phyloP scores from a whole-genome alignment of 1,284 basidiomycete species.

The Sporisorium graminicola region DNA sequence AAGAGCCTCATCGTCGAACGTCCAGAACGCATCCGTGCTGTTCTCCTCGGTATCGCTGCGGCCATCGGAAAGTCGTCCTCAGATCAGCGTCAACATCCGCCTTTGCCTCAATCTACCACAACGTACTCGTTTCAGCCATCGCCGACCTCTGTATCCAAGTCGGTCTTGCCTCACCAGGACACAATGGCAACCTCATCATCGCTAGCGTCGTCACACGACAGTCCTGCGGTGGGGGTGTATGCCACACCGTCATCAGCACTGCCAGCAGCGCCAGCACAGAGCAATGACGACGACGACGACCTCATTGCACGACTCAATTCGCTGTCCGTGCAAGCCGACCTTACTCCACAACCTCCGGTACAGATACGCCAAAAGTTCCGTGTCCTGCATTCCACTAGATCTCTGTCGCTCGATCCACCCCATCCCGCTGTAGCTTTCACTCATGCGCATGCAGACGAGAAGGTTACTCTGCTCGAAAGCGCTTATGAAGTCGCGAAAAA shows the following conservation, averaged over 20 bases:
- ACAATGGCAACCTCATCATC: neutral
- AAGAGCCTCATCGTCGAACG: slow-evolving; percentile 66
- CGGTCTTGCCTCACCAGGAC: neutral
- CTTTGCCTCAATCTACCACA: slow-evolving; percentile 8
- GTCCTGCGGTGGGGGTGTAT: neutral
- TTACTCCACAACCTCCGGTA: neutral
- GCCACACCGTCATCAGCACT: neutral
- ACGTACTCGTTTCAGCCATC: slow-evolving; percentile 15
- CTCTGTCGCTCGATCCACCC: slow-evolving; percentile 50
- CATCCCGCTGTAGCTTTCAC: slow-evolving; percentile 52
- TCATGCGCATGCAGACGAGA: slow-evolving; percentile 51
- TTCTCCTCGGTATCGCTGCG: slow-evolving; percentile 59
- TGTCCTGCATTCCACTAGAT: slow-evolving; percentile 39
- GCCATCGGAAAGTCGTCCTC: slow-evolving; percentile 39
- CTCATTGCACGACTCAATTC: slow-evolving; percentile 48
- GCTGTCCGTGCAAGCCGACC: slow-evolving; percentile 28
- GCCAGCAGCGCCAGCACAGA: neutral
- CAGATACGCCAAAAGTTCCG: slow-evolving; percentile 32
- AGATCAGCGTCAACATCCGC: slow-evolving; percentile 11
- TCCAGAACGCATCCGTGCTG: slow-evolving; percentile 66
- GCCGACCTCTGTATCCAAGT: neutral
- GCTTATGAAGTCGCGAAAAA: slow-evolving; percentile 44
- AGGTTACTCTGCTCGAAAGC: slow-evolving; percentile 29
- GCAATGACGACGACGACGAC: slow-evolving; percentile 31
- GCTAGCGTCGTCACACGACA: neutral